Base-by-base conservation (phyloP, 2,329 filamentous ascomycete genomes). In the Dactylellina sp. region DNA sequence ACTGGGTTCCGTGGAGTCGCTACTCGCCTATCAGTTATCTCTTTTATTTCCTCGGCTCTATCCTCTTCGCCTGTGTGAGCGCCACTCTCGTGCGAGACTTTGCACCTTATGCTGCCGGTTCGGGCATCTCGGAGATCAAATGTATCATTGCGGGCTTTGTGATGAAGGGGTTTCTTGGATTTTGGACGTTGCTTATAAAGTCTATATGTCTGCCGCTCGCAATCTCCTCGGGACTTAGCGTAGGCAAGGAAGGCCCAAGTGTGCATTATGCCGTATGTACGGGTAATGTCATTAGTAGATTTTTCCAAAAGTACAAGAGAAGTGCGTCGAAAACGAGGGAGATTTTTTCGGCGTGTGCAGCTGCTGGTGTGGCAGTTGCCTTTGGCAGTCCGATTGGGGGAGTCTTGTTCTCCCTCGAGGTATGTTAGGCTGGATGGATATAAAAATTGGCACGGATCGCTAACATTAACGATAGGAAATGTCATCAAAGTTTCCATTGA, bases 231-330 rank as follows among this genome's bases (percentile, higher is more conserved):
- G 95, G 95, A 1, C 83, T 99, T 22, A 97, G 93, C 0, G 93
- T 99, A 11, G 95, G 95, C 62, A 99, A 99, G 80, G 95, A 99
- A 83, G 95, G 95, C 0, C 95, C 95, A 0, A 97, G 93, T 81
- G 95, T 99, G n/a, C 95, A 99, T 81, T 99, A 98, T 80, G 95
- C 95, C 2, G 95, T 98, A 5, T 98, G 95, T 79, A 97, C 93
- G 0, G 95, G 95, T 68, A 98, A 97, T 81, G 94, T 99, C 76
- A 95, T 99, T 71, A 97, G 93, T 28, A 86, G 92, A 50, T 86
- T 97, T 76, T 99, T 99, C 80, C 87, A 89, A 80, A 98, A 97
- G 81, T 99, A 98, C 81, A 89, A 88, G 79, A 87, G 89, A 61
- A 98, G 95, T 81, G 94, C 94, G 0, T 92, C 92, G 62, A 98